Percentiles rank a stretch among this genome's conserved stretches.
phyloP scores from a whole-genome alignment of 495 filamentous ascomycete genomes.

The Penicillium canariense region DNA sequence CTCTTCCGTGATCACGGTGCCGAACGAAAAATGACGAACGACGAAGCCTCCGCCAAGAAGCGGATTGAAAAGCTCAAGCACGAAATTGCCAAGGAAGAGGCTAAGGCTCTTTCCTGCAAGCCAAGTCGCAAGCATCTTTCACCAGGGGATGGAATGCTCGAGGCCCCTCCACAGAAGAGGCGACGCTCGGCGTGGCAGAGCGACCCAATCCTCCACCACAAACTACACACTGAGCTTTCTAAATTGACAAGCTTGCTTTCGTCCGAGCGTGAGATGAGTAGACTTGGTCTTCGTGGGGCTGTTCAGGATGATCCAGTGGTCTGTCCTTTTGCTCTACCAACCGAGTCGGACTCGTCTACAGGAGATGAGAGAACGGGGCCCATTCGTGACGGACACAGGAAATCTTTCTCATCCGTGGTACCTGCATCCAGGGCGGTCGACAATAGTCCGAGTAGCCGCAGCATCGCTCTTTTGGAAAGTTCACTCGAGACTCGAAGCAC shows the following conservation, averaged over 20 bases:
- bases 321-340: not conserved
- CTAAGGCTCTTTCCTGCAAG: not conserved
- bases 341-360: not conserved
- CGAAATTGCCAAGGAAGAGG: conserved; percentile 53
- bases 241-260: not conserved
- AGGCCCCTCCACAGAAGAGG: not conserved
- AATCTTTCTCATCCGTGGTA: not conserved
- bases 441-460: not conserved
- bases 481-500: not conserved
- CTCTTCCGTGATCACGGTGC: conserved; percentile 96
- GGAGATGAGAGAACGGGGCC: not conserved
- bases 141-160: not conserved
- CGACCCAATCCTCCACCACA: not conserved
- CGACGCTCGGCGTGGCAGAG: not conserved
- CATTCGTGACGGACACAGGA: not conserved
- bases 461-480: not conserved
- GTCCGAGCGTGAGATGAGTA: not conserved
- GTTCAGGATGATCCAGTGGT: not conserved
- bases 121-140: not conserved
- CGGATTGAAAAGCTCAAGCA: conserved; percentile 91
- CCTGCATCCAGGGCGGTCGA: not conserved
- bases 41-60: conserved; percentile 89
- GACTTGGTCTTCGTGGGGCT: not conserved
- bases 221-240: not conserved
- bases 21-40: conserved; percentile 91